A percentile compares a stretch with the other conserved stretches of the same genome.
Conservation (phyloP, 2,329 filamentous ascomycete genomes). For the Alternaria burnsii region DNA sequence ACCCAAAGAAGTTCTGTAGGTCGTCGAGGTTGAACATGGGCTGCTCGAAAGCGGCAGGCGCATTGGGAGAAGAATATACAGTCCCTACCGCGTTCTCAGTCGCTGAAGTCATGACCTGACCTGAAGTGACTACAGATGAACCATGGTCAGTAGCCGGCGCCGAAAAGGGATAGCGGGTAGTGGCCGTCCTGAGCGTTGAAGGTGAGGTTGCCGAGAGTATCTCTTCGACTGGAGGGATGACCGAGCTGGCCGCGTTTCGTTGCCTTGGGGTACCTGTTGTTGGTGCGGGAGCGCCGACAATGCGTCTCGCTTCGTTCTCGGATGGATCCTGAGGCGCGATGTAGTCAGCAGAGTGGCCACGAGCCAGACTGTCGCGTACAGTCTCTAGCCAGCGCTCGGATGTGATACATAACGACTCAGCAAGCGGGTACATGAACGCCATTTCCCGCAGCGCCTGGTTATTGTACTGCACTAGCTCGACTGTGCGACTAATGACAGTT, state of each 20-base stretch:
- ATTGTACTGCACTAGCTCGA: constrained; percentile 44
- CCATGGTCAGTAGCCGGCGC: constrained; percentile 12
- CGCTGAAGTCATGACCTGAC: constrained; percentile 2
- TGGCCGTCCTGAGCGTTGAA: constrained; percentile 18
- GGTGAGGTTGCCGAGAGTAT: constrained; percentile 21
- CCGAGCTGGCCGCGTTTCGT: constrained; percentile 19
- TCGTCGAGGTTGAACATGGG: constrained; percentile 45
- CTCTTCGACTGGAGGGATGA: constrained; percentile 26
- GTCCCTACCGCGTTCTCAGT: constrained; percentile 19
- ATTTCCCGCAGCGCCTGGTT: constrained; percentile 42
- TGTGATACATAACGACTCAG: constrained; percentile 41
- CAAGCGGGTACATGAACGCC: constrained; percentile 44
- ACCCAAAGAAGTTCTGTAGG: constrained; percentile 46
- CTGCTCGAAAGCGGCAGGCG: constrained; percentile 28
- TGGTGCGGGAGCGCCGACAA: constrained; percentile 31
- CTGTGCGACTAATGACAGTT: constrained; percentile 36
- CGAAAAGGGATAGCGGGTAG: constrained; percentile 20
- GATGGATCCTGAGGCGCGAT: constrained; percentile 42
- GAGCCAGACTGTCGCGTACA: constrained; percentile 39
- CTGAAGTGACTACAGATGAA: constrained; percentile 16
- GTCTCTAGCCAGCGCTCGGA: constrained; percentile 46
- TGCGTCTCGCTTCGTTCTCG: constrained; percentile 36
- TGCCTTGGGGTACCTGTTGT: constrained; percentile 13
- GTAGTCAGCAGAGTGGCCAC: constrained; percentile 38
- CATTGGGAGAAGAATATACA: constrained; percentile 20